Evolutionary conservation across 2,329 filamentous ascomycete genomes (phyloP).

Genomic region (Penicillium sp.): DNA sequence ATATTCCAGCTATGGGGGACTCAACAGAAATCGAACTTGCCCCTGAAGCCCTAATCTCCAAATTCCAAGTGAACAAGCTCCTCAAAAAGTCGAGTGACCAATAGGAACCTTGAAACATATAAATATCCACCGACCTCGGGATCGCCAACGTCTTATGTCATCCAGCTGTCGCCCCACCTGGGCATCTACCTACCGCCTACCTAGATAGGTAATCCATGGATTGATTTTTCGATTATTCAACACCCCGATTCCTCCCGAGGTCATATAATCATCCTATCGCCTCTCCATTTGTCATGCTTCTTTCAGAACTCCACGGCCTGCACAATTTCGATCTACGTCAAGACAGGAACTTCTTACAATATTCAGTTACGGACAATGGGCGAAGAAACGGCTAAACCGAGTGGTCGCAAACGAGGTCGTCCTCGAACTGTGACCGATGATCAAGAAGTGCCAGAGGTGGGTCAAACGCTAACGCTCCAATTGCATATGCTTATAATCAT

Average conservation of each 20-base stretch:
- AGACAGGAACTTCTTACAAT: background rate
- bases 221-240: conserved; percentile 5
- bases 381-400: conserved; percentile 7
- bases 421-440: conserved; percentile 18
- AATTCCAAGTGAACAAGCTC: too few species aligned
- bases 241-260: background rate
- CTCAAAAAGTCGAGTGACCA: background rate
- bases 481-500: conserved; percentile 3
- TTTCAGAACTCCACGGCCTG: background rate
- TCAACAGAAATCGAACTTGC: too few species aligned
- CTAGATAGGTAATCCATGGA: too few species aligned
- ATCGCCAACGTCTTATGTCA: background rate
- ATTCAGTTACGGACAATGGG: background rate
- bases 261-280: background rate
- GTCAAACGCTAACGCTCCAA: conserved; percentile 1
- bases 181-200: too few species aligned
- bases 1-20: too few species aligned
- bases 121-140: too few species aligned
- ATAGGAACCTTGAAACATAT: background rate
- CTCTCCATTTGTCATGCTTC: background rate
- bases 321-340: background rate
- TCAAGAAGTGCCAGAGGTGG: conserved; percentile 20
- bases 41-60: too few species aligned
- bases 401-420: conserved; percentile 21
- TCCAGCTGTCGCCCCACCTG: background rate